Percentiles rank a stretch among this genome's conserved stretches.
Conservation (phyloP, 495 filamentous ascomycete species). For the Neurospora sp. region DNA sequence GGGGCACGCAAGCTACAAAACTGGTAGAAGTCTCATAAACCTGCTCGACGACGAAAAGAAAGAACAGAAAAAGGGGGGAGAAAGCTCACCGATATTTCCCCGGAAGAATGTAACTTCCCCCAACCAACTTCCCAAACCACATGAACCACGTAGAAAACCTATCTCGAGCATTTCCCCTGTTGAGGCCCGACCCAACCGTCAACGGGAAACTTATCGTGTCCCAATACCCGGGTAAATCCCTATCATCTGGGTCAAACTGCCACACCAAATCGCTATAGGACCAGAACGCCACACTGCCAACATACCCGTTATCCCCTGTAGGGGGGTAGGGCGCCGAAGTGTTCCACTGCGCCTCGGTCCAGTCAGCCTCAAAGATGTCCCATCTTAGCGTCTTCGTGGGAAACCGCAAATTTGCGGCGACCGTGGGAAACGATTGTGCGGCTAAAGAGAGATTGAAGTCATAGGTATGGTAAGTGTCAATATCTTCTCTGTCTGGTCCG, state of each 20-base stretch:
- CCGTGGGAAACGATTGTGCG: slow-evolving; percentile 12
- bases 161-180: no score
- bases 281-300: slow-evolving; percentile 24
- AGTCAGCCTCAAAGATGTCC: slow-evolving; percentile 21
- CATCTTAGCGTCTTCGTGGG: slow-evolving; percentile 20
- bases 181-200: slow-evolving; percentile 9
- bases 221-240: slow-evolving; percentile 11
- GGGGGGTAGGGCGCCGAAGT: slow-evolving; percentile 16
- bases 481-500: slow-evolving; percentile 8
- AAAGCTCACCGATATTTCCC: slow-evolving; percentile 27
- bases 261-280: slow-evolving; percentile 3
- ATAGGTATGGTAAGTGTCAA: slow-evolving; percentile 11
- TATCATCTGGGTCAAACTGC: slow-evolving; percentile 6
- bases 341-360: slow-evolving; percentile 19
- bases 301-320: no score
- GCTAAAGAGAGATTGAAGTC: slow-evolving; percentile 18
- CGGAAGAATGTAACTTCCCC: slow-evolving; percentile 23
- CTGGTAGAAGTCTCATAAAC: background rate
- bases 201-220: slow-evolving; percentile 19
- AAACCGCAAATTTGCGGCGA: slow-evolving; percentile 18
- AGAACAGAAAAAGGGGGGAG: background rate
- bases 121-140: slow-evolving; percentile 26
- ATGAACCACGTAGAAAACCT: no score
- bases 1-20: background rate
- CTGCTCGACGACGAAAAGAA: background rate